phyloP scores from a whole-genome alignment of 2,329 filamentous ascomycete species.

The Tolypocladium tropicale region DNA sequence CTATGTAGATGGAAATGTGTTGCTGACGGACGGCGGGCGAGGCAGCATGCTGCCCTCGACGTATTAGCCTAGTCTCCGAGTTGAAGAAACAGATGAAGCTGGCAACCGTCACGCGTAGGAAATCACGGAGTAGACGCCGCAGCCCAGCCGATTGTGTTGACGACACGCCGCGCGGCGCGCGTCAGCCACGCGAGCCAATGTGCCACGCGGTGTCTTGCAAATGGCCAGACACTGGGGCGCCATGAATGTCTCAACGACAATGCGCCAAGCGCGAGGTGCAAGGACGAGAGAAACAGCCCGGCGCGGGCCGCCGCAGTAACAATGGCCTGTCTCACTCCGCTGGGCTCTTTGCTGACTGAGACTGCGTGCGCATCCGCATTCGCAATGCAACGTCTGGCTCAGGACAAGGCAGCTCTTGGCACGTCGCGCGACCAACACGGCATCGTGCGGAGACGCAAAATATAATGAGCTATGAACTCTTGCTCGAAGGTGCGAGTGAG shows the following conservation, averaged over 20 bases:
- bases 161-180: neutral
- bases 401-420: neutral
- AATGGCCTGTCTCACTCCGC: neutral
- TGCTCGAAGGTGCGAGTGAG: too few relatives aligned
- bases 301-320: neutral
- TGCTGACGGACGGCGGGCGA: conserved; percentile 29
- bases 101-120: too few relatives aligned
- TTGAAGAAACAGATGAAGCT: too few relatives aligned
- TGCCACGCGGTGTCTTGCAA: neutral
- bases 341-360: neutral
- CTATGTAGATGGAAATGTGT: conserved; percentile 51
- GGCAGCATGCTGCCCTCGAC: conserved; percentile 19
- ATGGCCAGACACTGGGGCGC: neutral
- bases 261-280: neutral
- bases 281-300: neutral
- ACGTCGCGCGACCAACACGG: too few relatives aligned
- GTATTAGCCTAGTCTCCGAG: conserved; percentile 16
- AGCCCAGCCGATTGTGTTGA: neutral
- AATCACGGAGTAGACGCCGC: too few relatives aligned
- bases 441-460: too few relatives aligned
- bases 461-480: too few relatives aligned
- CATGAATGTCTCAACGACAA: neutral
- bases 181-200: neutral
- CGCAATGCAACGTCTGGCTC: neutral
- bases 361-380: neutral